Base-by-base conservation (phyloP, 192 early-diverging fungal genomes). In the Backusella parvicylindrica region DNA sequence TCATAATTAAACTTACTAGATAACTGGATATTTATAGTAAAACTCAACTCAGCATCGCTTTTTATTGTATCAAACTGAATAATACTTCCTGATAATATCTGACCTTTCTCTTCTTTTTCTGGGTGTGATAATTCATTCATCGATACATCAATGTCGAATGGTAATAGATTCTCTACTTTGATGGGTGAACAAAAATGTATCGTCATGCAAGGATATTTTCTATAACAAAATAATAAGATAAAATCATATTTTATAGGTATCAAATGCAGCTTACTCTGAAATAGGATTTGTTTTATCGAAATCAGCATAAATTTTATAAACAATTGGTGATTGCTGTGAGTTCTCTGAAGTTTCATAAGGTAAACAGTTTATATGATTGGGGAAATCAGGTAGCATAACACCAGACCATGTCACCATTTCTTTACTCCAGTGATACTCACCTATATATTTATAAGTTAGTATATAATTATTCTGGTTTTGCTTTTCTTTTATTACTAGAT, bases 141-240 rank as follows among this genome's bases (percentile, higher is more conserved):
- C 1, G 49, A 21, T 50, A 50, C 49, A 32, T 87, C 81, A 71
- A 93, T 79, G 37, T 90, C 83, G 73, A 89, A 95, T 1, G 95
- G 95, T 33, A 97, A 81, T 6, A 94, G 83, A 74, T 97, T 97
- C 78, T 94, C 94, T 28, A 97, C 82, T 80, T 90, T 87, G 36
- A 91, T 72, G 18, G 90, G 90, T 53, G 88, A 78, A 33, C 83
- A 79, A 68, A 91, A 79, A 23, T 80, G 83, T 30, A 91, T 75
- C 0, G 75, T 83, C 87, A 89, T 88, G 71, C 92, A 88, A 53
- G 95, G 95, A 41, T 91, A 91, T 35, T 71, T 60, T 38, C 72
- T 77, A 23, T 5, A 21, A 50, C 6, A 50, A 21, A 50, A 50
- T 5, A 50, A 50, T 50, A 1, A 50, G n/a, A 7, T 41, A 5